Evolutionary conservation across 2,329 filamentous ascomycete species (phyloP).

Genomic region (Alternaria atra): DNA sequence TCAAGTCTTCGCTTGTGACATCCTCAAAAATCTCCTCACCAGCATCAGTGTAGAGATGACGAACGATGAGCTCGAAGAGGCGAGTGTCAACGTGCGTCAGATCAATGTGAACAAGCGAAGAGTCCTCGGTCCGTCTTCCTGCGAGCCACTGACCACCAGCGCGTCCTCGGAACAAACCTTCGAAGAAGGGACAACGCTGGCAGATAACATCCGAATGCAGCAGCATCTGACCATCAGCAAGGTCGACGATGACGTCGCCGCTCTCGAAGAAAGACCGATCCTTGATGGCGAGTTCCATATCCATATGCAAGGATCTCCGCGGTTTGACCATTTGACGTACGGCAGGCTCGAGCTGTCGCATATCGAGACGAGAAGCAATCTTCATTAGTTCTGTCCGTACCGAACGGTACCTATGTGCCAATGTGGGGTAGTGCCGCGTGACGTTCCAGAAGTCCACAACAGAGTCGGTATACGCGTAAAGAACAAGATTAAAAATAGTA

Average conservation of each 20-base stretch:
- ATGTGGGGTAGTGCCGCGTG: conserved; percentile 69
- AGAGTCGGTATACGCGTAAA: conserved; percentile 83
- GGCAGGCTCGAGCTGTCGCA: conserved; percentile 77
- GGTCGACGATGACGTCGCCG: conserved; percentile 79
- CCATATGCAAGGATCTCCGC: conserved; percentile 69
- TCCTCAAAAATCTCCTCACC: conserved; percentile 84
- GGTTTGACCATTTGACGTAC: conserved; percentile 77
- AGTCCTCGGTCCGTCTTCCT: conserved; percentile 65
- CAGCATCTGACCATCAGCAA: conserved; percentile 73
- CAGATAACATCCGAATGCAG: conserved; percentile 84
- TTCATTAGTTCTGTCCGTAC: conserved; percentile 89
- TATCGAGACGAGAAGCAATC: conserved; percentile 74
- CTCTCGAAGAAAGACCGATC: conserved; percentile 78
- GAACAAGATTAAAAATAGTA: conserved; percentile 78
- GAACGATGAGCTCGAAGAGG: conserved; percentile 80
- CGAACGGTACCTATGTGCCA: conserved; percentile 79
- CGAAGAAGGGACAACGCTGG: conserved; percentile 89
- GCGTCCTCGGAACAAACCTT: conserved; percentile 87
- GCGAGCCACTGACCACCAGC: conserved; percentile 86
- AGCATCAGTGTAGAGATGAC: conserved; percentile 83
- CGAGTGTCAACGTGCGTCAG: conserved; percentile 78
- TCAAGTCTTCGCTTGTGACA: conserved; percentile 69
- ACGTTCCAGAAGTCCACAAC: conserved; percentile 89
- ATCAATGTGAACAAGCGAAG: conserved; percentile 73
- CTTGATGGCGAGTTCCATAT: conserved; percentile 74